Conservation (phyloP, 768 basidiomycete species). For the Rhodosporidiobolus odoratus region DNA sequence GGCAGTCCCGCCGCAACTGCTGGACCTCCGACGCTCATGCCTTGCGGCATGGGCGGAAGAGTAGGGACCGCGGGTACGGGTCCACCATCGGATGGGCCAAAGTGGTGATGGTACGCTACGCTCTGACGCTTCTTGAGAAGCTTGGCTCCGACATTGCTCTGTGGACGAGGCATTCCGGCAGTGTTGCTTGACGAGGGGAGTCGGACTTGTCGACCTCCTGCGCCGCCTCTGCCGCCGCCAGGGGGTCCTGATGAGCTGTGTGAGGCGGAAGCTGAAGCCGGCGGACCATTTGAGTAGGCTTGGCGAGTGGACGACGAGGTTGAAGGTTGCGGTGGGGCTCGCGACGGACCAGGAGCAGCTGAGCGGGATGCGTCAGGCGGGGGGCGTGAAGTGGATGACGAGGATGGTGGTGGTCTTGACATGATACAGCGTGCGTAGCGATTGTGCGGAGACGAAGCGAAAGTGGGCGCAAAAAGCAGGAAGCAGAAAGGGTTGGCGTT, state of each 20-base stretch:
- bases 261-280: neutral
- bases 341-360: neutral
- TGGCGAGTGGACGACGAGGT: neutral
- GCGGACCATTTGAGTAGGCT: neutral
- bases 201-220: neutral
- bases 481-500: no score
- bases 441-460: neutral
- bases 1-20: no score
- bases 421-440: neutral
- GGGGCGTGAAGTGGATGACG: neutral
- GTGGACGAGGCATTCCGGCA: neutral
- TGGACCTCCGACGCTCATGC: neutral
- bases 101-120: conserved; percentile 25
- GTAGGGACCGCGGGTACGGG: neutral
- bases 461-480: neutral
- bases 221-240: neutral
- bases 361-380: neutral
- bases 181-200: neutral
- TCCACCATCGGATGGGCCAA: neutral
- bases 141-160: conserved; percentile 35
- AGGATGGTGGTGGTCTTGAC: neutral
- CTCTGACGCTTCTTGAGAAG: conserved; percentile 40
- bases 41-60: conserved; percentile 10
- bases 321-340: neutral
- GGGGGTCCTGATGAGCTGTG: neutral